phyloP scores from a whole-genome alignment of 164 flowering plant genomes.

The Magnolia changhungtana region DNA sequence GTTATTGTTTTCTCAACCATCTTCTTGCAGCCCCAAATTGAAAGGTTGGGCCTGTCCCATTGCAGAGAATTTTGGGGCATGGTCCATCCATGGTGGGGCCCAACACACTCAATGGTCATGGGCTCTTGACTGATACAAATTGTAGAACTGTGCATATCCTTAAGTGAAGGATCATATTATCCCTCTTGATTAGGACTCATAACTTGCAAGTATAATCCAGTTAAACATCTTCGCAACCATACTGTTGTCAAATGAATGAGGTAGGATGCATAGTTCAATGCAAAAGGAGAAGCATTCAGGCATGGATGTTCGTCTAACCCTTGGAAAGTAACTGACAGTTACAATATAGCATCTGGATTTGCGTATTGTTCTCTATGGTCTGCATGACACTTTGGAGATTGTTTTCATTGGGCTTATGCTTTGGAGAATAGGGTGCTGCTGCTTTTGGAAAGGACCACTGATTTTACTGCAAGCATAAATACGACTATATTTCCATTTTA shows the following conservation, averaged over 20 bases:
- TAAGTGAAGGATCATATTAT: neutral
- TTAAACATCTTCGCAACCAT: too few species aligned
- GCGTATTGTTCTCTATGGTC: neutral
- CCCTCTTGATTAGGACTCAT: neutral
- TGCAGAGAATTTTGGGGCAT: neutral
- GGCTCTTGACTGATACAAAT: neutral
- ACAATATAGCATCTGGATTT: neutral
- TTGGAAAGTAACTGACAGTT: neutral
- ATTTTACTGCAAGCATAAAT: neutral
- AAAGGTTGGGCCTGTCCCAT: neutral
- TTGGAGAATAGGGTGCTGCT: neutral
- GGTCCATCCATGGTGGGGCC: neutral
- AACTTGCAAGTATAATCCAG: neutral
- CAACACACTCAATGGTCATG: neutral
- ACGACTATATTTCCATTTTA: too few species aligned
- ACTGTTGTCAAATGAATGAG: neutral
- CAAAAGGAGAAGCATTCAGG: neutral
- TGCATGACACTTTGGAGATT: neutral
- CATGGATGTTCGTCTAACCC: neutral
- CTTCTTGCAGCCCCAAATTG: neutral
- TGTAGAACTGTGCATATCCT: neutral
- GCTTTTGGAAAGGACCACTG: neutral
- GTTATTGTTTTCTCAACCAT: neutral
- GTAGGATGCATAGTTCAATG: neutral
- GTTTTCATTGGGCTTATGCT: neutral